A percentile compares a stretch with the other conserved stretches of the same genome.
Evolutionary conservation across 2,329 filamentous ascomycete genomes (phyloP).

Genomic region (Apiospora saccharicola): DNA sequence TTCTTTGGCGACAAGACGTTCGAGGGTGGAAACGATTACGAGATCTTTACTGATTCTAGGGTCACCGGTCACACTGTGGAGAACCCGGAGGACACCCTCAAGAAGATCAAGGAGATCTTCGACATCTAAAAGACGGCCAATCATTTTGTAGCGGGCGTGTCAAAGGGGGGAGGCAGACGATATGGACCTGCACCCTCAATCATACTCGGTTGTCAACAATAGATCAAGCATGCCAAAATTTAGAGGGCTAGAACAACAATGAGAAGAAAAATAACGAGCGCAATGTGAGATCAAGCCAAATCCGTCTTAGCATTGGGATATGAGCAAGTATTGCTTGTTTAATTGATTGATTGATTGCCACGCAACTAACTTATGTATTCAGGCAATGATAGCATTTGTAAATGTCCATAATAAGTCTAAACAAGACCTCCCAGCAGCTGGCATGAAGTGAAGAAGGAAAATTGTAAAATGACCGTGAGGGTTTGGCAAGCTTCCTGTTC

Average conservation of each 20-base stretch:
- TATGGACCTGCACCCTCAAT: background rate
- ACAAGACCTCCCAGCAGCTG: background rate
- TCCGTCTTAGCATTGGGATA: background rate
- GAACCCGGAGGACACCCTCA: slow-evolving; percentile 82
- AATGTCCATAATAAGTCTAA: background rate
- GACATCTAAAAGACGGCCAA: slow-evolving; percentile 54
- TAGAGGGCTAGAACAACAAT: background rate
- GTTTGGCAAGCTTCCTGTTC: background rate
- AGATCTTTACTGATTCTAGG: slow-evolving; percentile 85
- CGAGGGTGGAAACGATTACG: slow-evolving; percentile 91
- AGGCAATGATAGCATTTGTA: background rate
- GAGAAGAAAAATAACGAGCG: background rate
- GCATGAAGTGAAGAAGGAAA: background rate
- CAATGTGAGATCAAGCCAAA: background rate
- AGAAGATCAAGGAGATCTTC: slow-evolving; percentile 83
- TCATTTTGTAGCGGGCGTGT: background rate
- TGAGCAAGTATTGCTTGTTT: background rate
- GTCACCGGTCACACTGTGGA: slow-evolving; percentile 87
- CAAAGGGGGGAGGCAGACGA: background rate
- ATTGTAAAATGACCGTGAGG: background rate
- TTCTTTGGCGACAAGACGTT: slow-evolving; percentile 97
- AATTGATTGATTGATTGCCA: background rate
- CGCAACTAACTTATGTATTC: background rate
- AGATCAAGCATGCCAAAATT: background rate
- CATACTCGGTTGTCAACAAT: background rate